Evolutionary conservation across 2,329 filamentous ascomycete genomes (phyloP), one percentile per base, ranked within the genome.

Genomic region (Beauveria rudraprayagi): DNA sequence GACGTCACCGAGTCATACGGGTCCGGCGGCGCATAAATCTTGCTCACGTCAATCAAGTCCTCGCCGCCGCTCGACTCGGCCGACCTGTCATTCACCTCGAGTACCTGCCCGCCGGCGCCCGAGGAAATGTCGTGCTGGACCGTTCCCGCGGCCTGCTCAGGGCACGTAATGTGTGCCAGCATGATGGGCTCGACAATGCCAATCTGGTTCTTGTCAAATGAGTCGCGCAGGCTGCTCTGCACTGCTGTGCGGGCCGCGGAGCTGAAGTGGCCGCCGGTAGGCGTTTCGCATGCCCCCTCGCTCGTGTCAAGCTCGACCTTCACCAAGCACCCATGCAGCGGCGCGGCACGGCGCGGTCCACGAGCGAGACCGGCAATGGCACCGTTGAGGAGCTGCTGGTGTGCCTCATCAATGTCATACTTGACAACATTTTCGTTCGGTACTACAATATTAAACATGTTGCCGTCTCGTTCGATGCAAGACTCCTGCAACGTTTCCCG

Each of bases 141-240:
- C 5, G 83, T 83, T 4, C 92, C 92, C 1, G 96, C 86, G 7
- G 84, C 87, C 6, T 82, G 81, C 73, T 97, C 93, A 56, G 94
- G 90, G 55, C 94, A 91, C 66, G 85, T 87, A 69, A 99, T 96
- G 57, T 88, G 86, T 5, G 90, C 91, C 63, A 87, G 86, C 91
- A 97, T 97, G 60, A 99, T 90, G 1, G 94, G 94, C 70, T 99
- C 94, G 76, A 97, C 88, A 44, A 99, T 78, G 1, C 83, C 82
- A 1, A 91, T 82, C 3, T 78, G 76, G 3, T 77, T 70, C 30
- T 76, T 73, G 10, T 80, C 75, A 60, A 84, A 80, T 0, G 86
- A 84, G 19, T 84, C 80, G 56, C 83, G 82, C 1, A 97, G 80
- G 0, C 88, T 87, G 9, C 82, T 78, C 62, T 88, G 84, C 0